phyloP scores from a whole-genome alignment of 2,329 filamentous ascomycete genomes.

The Huntiella decipiens region DNA sequence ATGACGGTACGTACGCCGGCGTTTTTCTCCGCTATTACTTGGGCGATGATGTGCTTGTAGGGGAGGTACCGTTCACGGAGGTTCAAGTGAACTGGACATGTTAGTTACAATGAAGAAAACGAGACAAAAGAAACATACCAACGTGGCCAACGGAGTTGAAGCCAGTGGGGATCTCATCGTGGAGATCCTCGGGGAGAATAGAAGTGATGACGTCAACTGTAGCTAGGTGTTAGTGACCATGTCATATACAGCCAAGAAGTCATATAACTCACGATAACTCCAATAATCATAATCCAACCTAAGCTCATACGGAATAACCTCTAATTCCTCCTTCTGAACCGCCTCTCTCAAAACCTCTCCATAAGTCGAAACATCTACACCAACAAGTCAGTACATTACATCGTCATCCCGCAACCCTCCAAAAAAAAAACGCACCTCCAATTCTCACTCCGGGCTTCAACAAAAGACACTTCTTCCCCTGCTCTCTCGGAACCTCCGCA shows the following conservation, averaged over 20 bases:
- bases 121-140: slow-evolving; percentile 26
- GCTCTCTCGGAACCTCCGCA: slow-evolving; percentile 40
- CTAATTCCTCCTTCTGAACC: slow-evolving; percentile 47
- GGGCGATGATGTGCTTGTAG: slow-evolving; percentile 70
- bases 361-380: slow-evolving; percentile 53
- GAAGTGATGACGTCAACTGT: slow-evolving; percentile 64
- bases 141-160: slow-evolving; percentile 85
- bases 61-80: slow-evolving; percentile 65
- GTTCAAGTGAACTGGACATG: slow-evolving; percentile 59
- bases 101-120: background rate
- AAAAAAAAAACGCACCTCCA: slow-evolving; percentile 21
- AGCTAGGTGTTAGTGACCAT: background rate
- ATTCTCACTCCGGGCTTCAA: slow-evolving; percentile 36
- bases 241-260: slow-evolving; percentile 8
- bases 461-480: slow-evolving; percentile 43
- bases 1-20: slow-evolving; percentile 68
- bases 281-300: slow-evolving; percentile 69
- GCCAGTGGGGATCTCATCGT: slow-evolving; percentile 64
- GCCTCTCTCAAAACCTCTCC: slow-evolving; percentile 49
- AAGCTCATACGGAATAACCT: slow-evolving; percentile 56
- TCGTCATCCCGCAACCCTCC: background rate
- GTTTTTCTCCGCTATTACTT: slow-evolving; percentile 83
- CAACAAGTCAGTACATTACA: slow-evolving; percentile 8
- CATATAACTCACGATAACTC: slow-evolving; percentile 47
- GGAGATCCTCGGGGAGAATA: slow-evolving; percentile 60